Base-by-base conservation (phyloP, 306 rosid genomes). In the Echinosophora koreensis region DNA sequence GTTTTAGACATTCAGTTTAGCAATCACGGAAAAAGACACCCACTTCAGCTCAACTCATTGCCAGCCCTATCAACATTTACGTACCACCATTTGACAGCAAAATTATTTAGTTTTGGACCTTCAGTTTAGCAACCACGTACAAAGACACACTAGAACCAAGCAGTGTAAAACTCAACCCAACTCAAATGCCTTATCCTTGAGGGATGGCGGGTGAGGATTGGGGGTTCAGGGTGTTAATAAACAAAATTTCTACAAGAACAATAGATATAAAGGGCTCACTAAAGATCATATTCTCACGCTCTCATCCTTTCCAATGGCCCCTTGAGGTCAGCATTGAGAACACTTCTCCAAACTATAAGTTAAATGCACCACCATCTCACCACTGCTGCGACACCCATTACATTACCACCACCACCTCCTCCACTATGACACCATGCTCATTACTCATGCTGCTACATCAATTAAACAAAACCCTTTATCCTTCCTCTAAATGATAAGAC, bases 241-340 rank as follows among this genome's bases (percentile, higher is more conserved):
- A 17, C 39, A 35, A 35, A 35, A 35, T 35, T 35, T 15, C 49
- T 10, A 18, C 16, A 52, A 35, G 63, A 35, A 50, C 63, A 5
- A 35, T 6, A 10, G 17, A 11, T 9, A 10, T 16, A 10, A 9
- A 59, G 4, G 35, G 46, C 34, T 34, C 66, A 61, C 4, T 5
- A 18, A 35, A 2, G 22, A 58, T n/a, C 27, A 15, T 51, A 5
- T 12, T 41, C 34, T 10, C 49, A 51, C 16, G 17, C 62, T 51
- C 64, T 52, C 32, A 15, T 18, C 76, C 64, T 35, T 70, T 17
- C 16, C 51, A 70, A 70, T 52, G 51, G 22, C 17, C 62, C 74
- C 61, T 50, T 50, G 27, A n/a, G 64, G 18, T 16, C 13, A 37
- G 38, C 65, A 71, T 42, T 37, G 38, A 59, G 54, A 57, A 22